These are phyloP conservation scores for Fusarium solani-melongenae DNA, from an alignment of 2,329 filamentous ascomycete genomes.

Conservation along the genomic window DNA sequence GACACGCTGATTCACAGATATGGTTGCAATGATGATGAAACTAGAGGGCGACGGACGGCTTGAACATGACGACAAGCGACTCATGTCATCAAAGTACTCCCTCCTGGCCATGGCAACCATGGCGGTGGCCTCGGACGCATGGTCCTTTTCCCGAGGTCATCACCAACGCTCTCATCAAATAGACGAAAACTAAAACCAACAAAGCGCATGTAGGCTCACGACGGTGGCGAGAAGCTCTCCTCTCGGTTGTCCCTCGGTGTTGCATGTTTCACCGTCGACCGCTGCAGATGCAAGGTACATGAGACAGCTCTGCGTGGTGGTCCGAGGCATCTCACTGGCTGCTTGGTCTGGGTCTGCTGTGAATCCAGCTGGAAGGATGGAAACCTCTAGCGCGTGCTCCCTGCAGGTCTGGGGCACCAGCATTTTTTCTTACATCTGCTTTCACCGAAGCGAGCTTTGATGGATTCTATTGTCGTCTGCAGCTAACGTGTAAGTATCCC, in stretches of 20 bases:
- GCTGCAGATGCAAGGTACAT: slow-evolving; percentile 32
- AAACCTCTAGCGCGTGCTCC: background rate
- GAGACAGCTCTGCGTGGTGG: slow-evolving; percentile 18
- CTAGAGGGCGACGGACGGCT: background rate
- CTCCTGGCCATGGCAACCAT: background rate
- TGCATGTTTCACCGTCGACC: slow-evolving; percentile 23
- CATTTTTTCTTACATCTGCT: background rate
- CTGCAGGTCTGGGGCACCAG: slow-evolving; percentile 16
- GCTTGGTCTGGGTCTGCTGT: background rate
- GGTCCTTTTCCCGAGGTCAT: background rate
- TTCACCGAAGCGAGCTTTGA: background rate
- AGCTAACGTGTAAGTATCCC: background rate
- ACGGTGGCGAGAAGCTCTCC: background rate
- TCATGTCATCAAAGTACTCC: background rate
- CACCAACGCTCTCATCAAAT: background rate
- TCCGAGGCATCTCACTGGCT: background rate
- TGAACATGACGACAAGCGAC: background rate
- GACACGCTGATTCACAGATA: background rate
- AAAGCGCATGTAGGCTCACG: background rate
- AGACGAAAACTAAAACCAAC: background rate
- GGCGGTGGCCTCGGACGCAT: background rate
- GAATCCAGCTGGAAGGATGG: slow-evolving; percentile 1
- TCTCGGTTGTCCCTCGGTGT: slow-evolving; percentile 19
- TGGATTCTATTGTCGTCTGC: background rate
- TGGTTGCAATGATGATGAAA: background rate